These are phyloP conservation scores for Kurtzmaniella quercitrusa DNA, from an alignment of 1,139 yeast species.

Conservation along the genomic window DNA sequence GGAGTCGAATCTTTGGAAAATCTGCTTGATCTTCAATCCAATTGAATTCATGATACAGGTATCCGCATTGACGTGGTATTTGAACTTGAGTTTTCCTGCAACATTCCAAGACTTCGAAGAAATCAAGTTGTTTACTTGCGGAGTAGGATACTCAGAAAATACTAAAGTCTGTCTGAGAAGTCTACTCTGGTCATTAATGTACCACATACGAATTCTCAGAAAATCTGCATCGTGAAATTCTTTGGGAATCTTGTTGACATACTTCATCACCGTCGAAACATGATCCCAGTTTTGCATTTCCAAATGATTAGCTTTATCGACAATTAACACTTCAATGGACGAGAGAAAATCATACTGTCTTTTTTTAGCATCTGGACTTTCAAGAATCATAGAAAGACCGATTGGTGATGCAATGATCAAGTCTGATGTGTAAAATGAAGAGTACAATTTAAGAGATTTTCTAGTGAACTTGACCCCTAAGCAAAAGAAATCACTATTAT, in stretches of 20 bases:
- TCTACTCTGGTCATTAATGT: slow-evolving; percentile 77
- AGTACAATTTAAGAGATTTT: slow-evolving; percentile 76
- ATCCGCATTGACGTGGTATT: slow-evolving; percentile 30
- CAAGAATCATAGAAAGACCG: slow-evolving; percentile 79
- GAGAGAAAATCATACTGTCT: slow-evolving; percentile 71
- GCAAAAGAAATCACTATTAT: slow-evolving; percentile 88
- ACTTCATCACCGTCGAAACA: slow-evolving; percentile 63
- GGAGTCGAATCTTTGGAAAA: slow-evolving; percentile 66
- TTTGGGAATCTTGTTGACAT: slow-evolving; percentile 72
- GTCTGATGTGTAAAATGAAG: slow-evolving; percentile 84
- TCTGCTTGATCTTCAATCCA: slow-evolving; percentile 61
- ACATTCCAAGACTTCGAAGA: slow-evolving; percentile 58
- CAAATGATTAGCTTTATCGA: slow-evolving; percentile 83
- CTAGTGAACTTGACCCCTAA: slow-evolving; percentile 87
- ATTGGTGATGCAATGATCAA: slow-evolving; percentile 88
- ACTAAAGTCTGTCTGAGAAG: slow-evolving; percentile 74
- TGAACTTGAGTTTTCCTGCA: slow-evolving; percentile 62
- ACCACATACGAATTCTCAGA: slow-evolving; percentile 89
- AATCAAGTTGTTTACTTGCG: slow-evolving; percentile 69
- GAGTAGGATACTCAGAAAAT: slow-evolving; percentile 72
- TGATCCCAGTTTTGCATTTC: slow-evolving; percentile 96
- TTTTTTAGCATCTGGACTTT: slow-evolving; percentile 57
- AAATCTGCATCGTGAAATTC: slow-evolving; percentile 84
- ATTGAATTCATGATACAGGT: slow-evolving; percentile 49
- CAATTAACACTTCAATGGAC: slow-evolving; percentile 75